Base-by-base conservation (phyloP, 345 rosid species). In the Carallia brachiata region DNA sequence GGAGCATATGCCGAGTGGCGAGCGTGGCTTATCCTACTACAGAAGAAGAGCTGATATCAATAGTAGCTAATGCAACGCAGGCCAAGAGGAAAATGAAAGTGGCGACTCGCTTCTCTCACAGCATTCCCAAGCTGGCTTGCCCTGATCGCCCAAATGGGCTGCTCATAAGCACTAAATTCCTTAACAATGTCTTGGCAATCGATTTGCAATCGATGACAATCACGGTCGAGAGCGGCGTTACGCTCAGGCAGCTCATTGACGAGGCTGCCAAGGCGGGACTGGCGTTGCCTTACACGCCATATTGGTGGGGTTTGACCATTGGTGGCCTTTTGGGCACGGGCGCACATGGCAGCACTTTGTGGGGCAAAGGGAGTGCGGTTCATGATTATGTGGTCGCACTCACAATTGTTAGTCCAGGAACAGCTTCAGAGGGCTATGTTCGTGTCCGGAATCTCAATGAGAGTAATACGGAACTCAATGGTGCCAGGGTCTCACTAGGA, bases 401-500 rank as follows among this genome's bases (percentile, higher is more conserved):
- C 23, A 83, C 81, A 31, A 80, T 92, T 2, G 90, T 92, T 32
- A 88, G 78, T 47, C 90, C 96, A 0, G 89, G 82, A 1, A 57
- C 59, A n/a, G 66, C 82, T 16, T 73, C 69, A 12, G 84, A 92
- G 6, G 90, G 85, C 0, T 84, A 67, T 65, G 89, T 78, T 12
- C 81, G 66, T 73, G 78, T 90, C 32, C 67, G 90, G 72, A 76
- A 73, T 36, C 73, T 90, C 17, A 67, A 52, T 36, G 77, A 80
- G 52, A 52, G 16, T 12, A 67, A 77, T 31, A 37, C 62, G 15
- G 90, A 88, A 36, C 81, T 90, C 18, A 70, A 82, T 56, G 96
- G 90, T 0, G 89, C 82, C 5, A 87, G 79, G 71, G 98, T 92
- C 63, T 88, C 94, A 1, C 94, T 90, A 7, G 98, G 94, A 1